phyloP scores from a whole-genome alignment of 2,329 filamentous ascomycete genomes.

The Botrytis cinerea region DNA sequence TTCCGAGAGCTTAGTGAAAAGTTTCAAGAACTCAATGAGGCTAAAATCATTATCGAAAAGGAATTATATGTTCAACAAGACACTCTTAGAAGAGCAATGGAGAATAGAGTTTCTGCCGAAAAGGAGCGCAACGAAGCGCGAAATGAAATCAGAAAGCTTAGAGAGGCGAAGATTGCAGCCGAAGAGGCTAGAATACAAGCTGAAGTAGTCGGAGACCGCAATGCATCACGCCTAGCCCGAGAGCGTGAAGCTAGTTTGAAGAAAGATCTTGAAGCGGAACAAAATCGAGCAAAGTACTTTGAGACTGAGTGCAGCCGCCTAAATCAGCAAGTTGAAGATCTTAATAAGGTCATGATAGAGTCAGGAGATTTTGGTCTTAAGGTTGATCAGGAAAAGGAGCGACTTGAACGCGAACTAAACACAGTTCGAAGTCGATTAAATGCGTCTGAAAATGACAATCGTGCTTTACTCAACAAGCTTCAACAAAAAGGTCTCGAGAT shows the following conservation, averaged over 20 bases:
- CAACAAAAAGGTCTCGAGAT: constrained; percentile 98
- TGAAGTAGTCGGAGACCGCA: constrained; percentile 77
- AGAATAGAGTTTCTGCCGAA: constrained; percentile 77
- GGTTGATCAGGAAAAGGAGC: constrained; percentile 91
- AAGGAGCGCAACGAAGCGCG: constrained; percentile 88
- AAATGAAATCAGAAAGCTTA: constrained; percentile 76
- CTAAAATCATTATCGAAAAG: constrained; percentile 97
- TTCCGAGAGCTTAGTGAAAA: constrained; percentile 80
- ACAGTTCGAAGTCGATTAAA: constrained; percentile 87
- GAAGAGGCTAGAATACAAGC: constrained; percentile 85
- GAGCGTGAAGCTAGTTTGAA: constrained; percentile 78
- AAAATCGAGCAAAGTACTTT: constrained; percentile 73
- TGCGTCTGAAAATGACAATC: constrained; percentile 95
- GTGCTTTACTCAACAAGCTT: constrained; percentile 91
- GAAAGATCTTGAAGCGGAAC: constrained; percentile 78
- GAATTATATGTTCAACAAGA: constrained; percentile 97
- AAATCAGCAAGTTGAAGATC: constrained; percentile 76
- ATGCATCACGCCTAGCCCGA: constrained; percentile 72
- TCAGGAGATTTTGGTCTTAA: constrained; percentile 87
- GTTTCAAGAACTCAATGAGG: constrained; percentile 82
- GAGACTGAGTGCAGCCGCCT: constrained; percentile 78
- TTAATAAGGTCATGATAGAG: constrained; percentile 84
- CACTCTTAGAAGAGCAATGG: constrained; percentile 79
- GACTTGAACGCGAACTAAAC: constrained; percentile 84
- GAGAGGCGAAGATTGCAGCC: constrained; percentile 79